These are phyloP conservation scores for Strigomonas culicis DNA, from an alignment of 208 protist species.

Conservation along the genomic window DNA sequence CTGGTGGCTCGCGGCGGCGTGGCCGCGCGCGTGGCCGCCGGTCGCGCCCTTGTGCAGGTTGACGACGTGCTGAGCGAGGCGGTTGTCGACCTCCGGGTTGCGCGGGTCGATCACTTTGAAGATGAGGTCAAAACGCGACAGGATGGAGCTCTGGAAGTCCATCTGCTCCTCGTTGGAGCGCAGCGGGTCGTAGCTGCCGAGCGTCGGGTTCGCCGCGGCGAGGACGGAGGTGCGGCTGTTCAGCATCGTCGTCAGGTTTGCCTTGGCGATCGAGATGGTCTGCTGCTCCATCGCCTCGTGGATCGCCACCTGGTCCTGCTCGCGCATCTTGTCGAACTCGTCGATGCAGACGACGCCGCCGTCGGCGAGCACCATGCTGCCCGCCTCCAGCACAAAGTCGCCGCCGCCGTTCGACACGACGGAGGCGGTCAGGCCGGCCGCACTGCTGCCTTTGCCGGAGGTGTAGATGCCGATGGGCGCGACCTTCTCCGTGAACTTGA, in stretches of 20 bases:
- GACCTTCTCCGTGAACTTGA: constrained; percentile 98
- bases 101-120: constrained; percentile 99
- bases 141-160: constrained; percentile 98
- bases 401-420: constrained; percentile 88
- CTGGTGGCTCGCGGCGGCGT: constrained; percentile 22
- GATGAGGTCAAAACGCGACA: constrained; percentile 99
- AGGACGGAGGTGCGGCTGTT: constrained; percentile 99
- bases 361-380: constrained; percentile 99
- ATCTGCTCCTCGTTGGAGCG: constrained; percentile 91
- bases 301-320: constrained; percentile 98
- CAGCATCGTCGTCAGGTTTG: constrained; percentile 99
- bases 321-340: constrained; percentile 99
- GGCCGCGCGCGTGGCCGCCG: constrained; percentile 25
- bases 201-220: constrained; percentile 99
- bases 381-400: constrained; percentile 99
- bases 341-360: constrained; percentile 99
- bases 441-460: constrained; percentile 98
- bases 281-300: constrained; percentile 99
- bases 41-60: constrained; percentile 91
- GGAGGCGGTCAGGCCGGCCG: constrained; percentile 98
- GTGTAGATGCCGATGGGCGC: constrained; percentile 99
- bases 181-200: constrained; percentile 92
- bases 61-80: constrained; percentile 96
- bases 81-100: constrained; percentile 91
- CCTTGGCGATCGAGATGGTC: constrained; percentile 99